A percentile compares a stretch with the other conserved stretches of the same genome.
Evolutionary conservation across 225 moss, liverwort and hornwort genomes (phyloP).

Genomic region (Lunularia cruciata): DNA sequence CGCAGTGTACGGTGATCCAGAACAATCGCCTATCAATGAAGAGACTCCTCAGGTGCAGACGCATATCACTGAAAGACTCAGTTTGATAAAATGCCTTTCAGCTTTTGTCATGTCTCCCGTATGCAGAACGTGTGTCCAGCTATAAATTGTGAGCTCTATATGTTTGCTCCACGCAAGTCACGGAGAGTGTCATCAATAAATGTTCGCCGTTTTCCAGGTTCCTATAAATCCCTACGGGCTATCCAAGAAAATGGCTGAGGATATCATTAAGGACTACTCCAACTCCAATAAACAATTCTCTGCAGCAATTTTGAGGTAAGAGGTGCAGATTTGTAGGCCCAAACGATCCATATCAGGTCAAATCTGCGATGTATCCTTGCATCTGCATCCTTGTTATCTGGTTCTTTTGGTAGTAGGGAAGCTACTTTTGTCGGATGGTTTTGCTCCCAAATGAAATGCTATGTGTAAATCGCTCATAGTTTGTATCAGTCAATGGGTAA

Average conservation of each 20-base stretch:
- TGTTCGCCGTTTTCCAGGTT: slow-evolving; percentile 2
- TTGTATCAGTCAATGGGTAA: too few relatives aligned
- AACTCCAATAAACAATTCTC: slow-evolving; percentile 14
- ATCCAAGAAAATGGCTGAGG: slow-evolving; percentile 30
- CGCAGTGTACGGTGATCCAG: slow-evolving; percentile 28
- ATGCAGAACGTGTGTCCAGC: not conserved
- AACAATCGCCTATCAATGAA: slow-evolving; percentile 28
- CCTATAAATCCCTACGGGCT: slow-evolving; percentile 22
- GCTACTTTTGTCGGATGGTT: too few relatives aligned
- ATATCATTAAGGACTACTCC: slow-evolving; percentile 21
- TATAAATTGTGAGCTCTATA: not conserved
- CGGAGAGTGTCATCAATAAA: not conserved
- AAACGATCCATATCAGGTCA: too few relatives aligned
- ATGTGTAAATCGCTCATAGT: too few relatives aligned
- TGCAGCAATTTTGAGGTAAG: slow-evolving; percentile 27
- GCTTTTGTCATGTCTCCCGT: not conserved
- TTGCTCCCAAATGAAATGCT: too few relatives aligned
- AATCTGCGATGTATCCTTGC: too few relatives aligned
- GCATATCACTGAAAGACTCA: too few relatives aligned
- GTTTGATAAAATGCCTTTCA: not conserved
- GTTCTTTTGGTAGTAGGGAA: too few relatives aligned
- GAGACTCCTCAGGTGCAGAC: slow-evolving; percentile 28
- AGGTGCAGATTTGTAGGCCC: too few relatives aligned
- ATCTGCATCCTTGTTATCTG: too few relatives aligned
- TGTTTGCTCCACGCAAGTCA: not conserved